Conservation (phyloP, 1,284 basidiomycete genomes). For the Cryptococcus sp. region DNA sequence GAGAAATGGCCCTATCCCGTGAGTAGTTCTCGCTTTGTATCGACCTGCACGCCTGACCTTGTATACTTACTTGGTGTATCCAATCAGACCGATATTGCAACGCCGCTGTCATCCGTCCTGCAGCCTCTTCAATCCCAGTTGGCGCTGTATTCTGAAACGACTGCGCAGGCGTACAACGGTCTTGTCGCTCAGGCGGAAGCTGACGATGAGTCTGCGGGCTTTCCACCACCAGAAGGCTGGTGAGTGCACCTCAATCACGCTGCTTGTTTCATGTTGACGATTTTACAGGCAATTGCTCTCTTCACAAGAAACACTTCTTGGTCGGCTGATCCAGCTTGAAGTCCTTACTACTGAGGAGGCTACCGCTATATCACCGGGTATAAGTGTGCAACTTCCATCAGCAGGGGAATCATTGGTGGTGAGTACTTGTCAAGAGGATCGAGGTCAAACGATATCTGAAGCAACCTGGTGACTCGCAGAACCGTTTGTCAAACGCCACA, state of each 20-base stretch:
- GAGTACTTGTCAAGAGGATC: constrained; percentile 11
- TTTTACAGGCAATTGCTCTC: constrained; percentile 26
- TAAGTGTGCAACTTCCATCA: background rate
- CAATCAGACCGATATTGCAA: background rate
- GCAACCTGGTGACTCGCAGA: constrained; percentile 13
- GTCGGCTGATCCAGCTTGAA: constrained; percentile 28
- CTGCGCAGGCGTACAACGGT: constrained; percentile 12
- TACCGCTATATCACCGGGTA: constrained; percentile 19
- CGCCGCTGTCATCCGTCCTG: constrained; percentile 6
- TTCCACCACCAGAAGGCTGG: constrained; percentile 43
- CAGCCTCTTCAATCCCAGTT: constrained; percentile 13
- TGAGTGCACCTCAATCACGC: constrained; percentile 7
- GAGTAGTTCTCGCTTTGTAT: constrained; percentile 11
- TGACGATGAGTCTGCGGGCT: constrained; percentile 38
- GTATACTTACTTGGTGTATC: background rate
- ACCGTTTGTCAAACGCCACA: constrained; percentile 26
- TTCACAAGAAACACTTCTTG: constrained; percentile 31
- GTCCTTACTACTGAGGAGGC: constrained; percentile 28
- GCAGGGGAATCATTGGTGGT: constrained; percentile 20
- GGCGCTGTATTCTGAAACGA: constrained; percentile 14
- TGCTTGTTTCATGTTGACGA: background rate
- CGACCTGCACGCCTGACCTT: background rate
- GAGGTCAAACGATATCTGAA: background rate
- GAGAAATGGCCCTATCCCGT: constrained; percentile 38
- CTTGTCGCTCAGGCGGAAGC: constrained; percentile 21